Conservation (phyloP, 345 rosid genomes). For the Viola odorata region DNA sequence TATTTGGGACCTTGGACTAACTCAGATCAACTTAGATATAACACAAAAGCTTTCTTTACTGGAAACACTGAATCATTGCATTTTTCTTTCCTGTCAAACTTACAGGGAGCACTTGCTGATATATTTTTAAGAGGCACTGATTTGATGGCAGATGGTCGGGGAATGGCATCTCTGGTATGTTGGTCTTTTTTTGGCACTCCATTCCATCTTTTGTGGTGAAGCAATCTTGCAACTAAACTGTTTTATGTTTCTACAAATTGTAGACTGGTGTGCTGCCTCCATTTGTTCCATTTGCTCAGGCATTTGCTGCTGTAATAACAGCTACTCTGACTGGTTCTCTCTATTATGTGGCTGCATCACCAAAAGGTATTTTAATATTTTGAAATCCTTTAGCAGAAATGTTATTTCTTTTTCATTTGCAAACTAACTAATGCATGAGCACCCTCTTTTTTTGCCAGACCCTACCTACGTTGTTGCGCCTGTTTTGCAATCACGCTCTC, state of each 20-base stretch:
- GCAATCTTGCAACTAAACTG: constrained; percentile 7
- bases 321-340: constrained; percentile 91
- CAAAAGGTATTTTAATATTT: constrained; percentile 56
- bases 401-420: not conserved
- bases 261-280: constrained; percentile 90
- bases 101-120: constrained; percentile 82
- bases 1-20: too few species aligned
- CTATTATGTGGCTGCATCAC: constrained; percentile 83
- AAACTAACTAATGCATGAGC: not conserved
- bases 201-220: not conserved
- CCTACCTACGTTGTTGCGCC: constrained; percentile 89
- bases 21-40: too few species aligned
- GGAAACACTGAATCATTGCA: constrained; percentile 2
- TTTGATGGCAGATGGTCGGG: constrained; percentile 54
- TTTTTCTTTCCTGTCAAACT: not conserved
- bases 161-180: constrained; percentile 82
- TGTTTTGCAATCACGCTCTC: constrained; percentile 56
- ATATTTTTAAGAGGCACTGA: constrained; percentile 77
- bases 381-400: not conserved
- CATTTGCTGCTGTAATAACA: constrained; percentile 85
- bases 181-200: not conserved
- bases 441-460: constrained; percentile 39
- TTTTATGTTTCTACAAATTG: constrained; percentile 12
- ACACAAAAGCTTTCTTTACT: not conserved
- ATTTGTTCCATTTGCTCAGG: constrained; percentile 96